Evolutionary conservation across 768 basidiomycete species (phyloP), one percentile per base, ranked within the genome.

Genomic region (Mycena polygramma): DNA sequence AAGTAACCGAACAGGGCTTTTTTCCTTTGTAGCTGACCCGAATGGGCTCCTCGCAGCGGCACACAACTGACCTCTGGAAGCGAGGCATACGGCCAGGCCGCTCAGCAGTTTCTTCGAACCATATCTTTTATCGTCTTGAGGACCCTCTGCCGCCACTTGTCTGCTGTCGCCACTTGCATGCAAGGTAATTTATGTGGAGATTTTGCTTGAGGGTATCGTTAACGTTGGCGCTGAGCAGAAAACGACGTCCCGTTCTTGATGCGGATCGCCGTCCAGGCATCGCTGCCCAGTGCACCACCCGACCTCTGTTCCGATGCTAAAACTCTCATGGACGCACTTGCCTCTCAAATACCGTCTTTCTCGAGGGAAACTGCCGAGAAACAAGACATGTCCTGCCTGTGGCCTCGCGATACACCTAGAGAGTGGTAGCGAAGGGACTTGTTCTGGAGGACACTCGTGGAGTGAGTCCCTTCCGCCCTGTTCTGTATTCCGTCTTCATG

Each of bases 361-460:
- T 68, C 65, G 0, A 45, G 17, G 20, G 60, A 66, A 24, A 30
- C 19, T 35, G 39, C 11, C 20, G 64, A 60, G 37, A 43, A 60
- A 36, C 22, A 58, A 8, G 65, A 76, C 77, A 20, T 96, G 94
- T 74, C 93, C 93, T 3, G 94, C 94, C 17, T 96, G 94, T 79
- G 80, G 86, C 41, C 84, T 85, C 0, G 82, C 81, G 36, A 83
- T 96, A 37, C 87, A 87, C 6, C 76, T 94, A 53, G 79, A 87
- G 58, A 87, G 91, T 74, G 85, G 90, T 54, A 87, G 84, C 30
- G 85, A 77, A 36, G 92, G 91, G n/a, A 81, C 81, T 20, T 96
- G 94, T 76, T 75, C 84, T 6, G 91, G 90, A 68, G 93, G 94
- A 10, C 94, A 96, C 81, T 79, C 79, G 45, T 96, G 94, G 94